Percentiles rank a stretch among this genome's conserved stretches.
These are phyloP conservation scores for Pseudogymnoascus sp. DNA, from an alignment of 2,329 filamentous ascomycete genomes.

Conservation along the genomic window DNA sequence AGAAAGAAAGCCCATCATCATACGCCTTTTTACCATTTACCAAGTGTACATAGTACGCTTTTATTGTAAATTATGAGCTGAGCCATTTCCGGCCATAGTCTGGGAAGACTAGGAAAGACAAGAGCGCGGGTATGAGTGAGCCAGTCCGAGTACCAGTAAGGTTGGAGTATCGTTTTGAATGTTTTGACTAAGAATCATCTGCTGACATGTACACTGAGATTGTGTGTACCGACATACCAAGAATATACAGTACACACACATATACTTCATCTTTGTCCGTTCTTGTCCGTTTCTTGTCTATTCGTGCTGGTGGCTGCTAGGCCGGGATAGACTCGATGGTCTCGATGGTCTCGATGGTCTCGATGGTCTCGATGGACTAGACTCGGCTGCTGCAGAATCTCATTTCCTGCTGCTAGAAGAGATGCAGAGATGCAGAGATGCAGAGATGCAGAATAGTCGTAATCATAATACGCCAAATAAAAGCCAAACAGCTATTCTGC, in stretches of 20 bases:
- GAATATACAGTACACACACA: background rate
- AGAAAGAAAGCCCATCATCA: background rate
- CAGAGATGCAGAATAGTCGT: no score
- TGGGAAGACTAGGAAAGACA: background rate
- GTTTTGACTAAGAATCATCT: background rate
- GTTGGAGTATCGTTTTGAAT: background rate
- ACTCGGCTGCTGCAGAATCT: no score
- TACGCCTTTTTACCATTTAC: background rate
- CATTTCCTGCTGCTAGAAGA: no score
- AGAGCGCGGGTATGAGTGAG: background rate
- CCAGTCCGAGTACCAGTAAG: background rate
- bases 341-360: no score
- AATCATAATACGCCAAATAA: no score
- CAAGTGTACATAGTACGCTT: background rate
- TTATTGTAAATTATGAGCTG: background rate
- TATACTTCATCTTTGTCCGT: no score
- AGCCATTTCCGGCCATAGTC: background rate
- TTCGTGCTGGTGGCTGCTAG: background rate
- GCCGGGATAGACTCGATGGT: no score
- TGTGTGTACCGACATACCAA: no score
- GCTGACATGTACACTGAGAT: background rate
- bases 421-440: no score
- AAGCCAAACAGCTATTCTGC: no score
- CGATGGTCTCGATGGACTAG: no score
- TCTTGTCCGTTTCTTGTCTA: no score